Percentiles rank a stretch among this genome's conserved stretches.
Evolutionary conservation across 345 rosid genomes (phyloP).

Genomic region (Leavenworthia alabamica): DNA sequence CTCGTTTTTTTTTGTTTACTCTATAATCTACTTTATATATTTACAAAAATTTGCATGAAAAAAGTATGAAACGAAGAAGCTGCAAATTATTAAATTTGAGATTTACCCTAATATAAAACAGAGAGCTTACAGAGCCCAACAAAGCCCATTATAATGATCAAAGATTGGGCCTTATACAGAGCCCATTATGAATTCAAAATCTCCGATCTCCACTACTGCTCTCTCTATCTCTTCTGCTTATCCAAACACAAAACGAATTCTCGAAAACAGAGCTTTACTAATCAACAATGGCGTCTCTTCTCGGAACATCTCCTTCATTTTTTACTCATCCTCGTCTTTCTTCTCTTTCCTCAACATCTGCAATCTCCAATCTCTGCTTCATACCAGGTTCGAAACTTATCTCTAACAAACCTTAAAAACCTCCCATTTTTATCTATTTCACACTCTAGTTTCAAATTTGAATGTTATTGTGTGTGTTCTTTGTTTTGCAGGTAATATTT

Average conservation of each 20-base stretch:
- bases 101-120: no score
- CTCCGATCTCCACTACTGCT: no score
- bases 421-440: neutral
- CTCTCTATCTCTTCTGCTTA: no score
- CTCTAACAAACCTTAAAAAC: neutral
- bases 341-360: conserved; percentile 37
- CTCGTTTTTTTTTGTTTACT: neutral
- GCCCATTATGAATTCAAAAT: no score
- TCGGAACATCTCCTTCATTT: conserved; percentile 54
- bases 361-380: conserved; percentile 32
- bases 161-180: no score
- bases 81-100: no score
- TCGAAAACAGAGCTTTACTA: no score
- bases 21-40: neutral
- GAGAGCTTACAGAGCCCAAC: no score
- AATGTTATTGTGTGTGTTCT: no score
- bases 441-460: neutral
- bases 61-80: neutral
- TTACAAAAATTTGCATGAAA: neutral
- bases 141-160: no score
- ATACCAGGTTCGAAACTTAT: conserved; percentile 20
- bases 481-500: conserved; percentile 36
- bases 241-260: no score
- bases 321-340: conserved; percentile 48
- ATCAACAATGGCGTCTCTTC: conserved; percentile 82